These are phyloP conservation scores for Aureobasidium sp. DNA, from an alignment of 2,329 filamentous ascomycete genomes.

Conservation along the genomic window DNA sequence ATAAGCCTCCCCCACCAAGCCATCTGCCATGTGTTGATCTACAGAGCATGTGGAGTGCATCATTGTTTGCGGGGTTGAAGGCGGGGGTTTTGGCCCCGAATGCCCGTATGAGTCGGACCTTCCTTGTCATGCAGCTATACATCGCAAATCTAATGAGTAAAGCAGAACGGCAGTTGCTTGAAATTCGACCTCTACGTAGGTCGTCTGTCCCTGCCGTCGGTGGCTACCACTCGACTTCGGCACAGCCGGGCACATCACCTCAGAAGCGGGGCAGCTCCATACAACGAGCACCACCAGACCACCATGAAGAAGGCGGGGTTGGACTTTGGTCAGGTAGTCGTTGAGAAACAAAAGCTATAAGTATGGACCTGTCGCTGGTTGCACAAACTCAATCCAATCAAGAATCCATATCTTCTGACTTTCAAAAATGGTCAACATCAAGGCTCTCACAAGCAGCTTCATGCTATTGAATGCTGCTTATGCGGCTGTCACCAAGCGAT, in stretches of 20 bases:
- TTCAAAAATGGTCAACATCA: not conserved
- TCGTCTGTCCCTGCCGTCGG: not conserved
- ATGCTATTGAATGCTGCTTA: not conserved
- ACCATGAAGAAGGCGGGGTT: not conserved
- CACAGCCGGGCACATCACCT: not conserved
- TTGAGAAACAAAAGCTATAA: not conserved
- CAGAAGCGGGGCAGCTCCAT: conserved; percentile 3
- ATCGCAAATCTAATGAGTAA: not conserved
- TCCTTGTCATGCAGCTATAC: not conserved
- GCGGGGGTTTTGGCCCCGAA: not conserved
- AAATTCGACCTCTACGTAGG: not conserved
- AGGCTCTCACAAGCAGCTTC: not conserved
- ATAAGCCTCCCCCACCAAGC: not conserved
- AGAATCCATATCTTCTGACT: not conserved
- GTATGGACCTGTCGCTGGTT: not conserved
- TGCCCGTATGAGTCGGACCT: not conserved
- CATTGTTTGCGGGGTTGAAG: not conserved
- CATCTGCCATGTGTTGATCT: not conserved
- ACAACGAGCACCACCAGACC: not conserved
- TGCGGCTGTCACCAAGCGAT: not conserved
- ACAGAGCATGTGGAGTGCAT: not conserved
- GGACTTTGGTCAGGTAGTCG: not conserved
- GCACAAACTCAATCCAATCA: not conserved
- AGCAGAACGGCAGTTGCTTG: not conserved
- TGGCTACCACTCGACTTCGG: not conserved